Evolutionary conservation across 768 basidiomycete species (phyloP), one percentile per base, ranked within the genome.

Genomic region (Suillus alpinus): DNA sequence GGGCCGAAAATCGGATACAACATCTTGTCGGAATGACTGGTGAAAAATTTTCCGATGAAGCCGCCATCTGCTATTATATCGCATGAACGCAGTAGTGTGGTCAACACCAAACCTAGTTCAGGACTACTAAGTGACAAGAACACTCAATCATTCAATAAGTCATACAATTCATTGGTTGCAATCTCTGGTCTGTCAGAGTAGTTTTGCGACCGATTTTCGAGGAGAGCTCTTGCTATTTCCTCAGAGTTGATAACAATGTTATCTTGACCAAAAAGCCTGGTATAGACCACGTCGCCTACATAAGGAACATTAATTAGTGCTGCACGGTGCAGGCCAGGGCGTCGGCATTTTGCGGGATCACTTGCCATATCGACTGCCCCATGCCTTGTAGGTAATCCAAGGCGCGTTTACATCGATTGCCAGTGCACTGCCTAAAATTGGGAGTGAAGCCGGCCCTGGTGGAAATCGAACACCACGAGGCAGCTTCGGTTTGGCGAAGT

Each of bases 361-460:
- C 62, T 36, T 51, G 65, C 83, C 83, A 65, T 81, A 83, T 63
- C 64, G 71, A 7, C 67, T 67, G 6, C 71, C 74, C 80, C 79
- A 82, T 49, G 76, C 70, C 9, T 70, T 67, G 59, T 82, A 83
- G 12, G 69, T 71, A 46, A 77, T 59, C 63, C 77, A 77, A 58
- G 77, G 76, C 58, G 77, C 68, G 44, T 75, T 68, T 34, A 66
- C 63, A 26, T 78, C 74, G 59, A 85, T 74, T 59, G 84, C 80
- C 20, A 79, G 73, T 20, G 74, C 65, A 61, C 84, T 85, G 5
- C 83, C 83, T 18, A 85, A 69, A 59, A 84, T 59, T 7, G 81
- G 81, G 16, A 75, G 65, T 1, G 76, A 75, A 46, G 65, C 74
- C 2, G 84, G 84, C 0, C 84, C 84, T 6, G 84, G 83, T 20